Base-by-base conservation (phyloP, 345 rosid species). In the Abelmoschus esculentus region DNA sequence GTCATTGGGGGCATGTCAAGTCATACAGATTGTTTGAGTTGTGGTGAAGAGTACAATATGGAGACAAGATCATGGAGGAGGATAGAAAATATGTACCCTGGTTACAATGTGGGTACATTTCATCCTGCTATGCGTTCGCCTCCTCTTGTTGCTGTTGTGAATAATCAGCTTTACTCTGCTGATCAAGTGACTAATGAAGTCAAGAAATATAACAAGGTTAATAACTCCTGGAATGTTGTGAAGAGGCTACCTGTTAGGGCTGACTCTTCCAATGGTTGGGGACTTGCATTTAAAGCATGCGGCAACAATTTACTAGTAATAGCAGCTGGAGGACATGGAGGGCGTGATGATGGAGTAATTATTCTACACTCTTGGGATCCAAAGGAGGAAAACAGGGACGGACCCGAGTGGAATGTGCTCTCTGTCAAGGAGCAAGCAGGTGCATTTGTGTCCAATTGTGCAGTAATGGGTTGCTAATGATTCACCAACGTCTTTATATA, bases 201-300 rank as follows among this genome's bases (percentile, higher is more conserved):
- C 22, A 82, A 79, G 81, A 79, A 73, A 64, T 82, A 82, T 63
- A 71, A 79, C 38, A 79, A 82, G 69, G 50, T 36, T 13, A 53
- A 73, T 59, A 82, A 82, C 61, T 57, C 79, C 2, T 82, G 85
- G 85, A 58, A 12, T 22, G 74, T 77, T 12, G 78, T 82, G 76
- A 77, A 77, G 61, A 73, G 80, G 28, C 72, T 82, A 61, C 85
- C 83, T 0, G 81, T 79, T 2, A 75, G 81, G 61, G 83, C 78
- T 0, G 81, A 77, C 75, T 82, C 78, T 47, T 79, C 75, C 19
- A 74, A 82, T 57, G 85, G 85, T 49, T 82, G 85, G 85, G 85
- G 85, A 8, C 54, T 82, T n/a, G 85, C 85, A 3, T 82, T 82
- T 58, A 82, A 73, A 71, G 81, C 81, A 17, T 79, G 80, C 29